phyloP scores from a whole-genome alignment of 1,284 basidiomycete species.

The Boletus sp. region DNA sequence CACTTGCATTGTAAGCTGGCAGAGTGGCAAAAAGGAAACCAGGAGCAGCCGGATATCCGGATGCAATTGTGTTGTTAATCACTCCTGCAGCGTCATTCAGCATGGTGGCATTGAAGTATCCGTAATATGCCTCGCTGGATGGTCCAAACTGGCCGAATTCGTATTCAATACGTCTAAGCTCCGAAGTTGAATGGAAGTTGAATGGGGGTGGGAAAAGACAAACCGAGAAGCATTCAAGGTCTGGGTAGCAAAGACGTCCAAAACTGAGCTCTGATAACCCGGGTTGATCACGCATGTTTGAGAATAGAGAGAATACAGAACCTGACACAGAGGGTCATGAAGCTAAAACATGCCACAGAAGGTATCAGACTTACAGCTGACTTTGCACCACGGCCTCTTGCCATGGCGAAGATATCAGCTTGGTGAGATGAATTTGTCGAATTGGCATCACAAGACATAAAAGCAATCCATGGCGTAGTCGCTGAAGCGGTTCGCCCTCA shows the following conservation, averaged over 20 bases:
- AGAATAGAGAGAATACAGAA: slow-evolving; percentile 73
- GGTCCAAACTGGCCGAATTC: slow-evolving; percentile 53
- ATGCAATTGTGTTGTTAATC: slow-evolving; percentile 49
- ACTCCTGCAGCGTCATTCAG: slow-evolving; percentile 50
- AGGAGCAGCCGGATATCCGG: slow-evolving; percentile 39
- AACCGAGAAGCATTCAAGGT: slow-evolving; percentile 41
- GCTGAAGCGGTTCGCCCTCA: slow-evolving; percentile 38
- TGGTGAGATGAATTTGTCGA: slow-evolving; percentile 56
- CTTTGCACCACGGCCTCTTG: slow-evolving; percentile 70
- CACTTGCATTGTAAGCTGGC: slow-evolving; percentile 62
- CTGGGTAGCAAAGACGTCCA: slow-evolving; percentile 77
- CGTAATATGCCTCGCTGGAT: slow-evolving; percentile 50
- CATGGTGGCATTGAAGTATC: slow-evolving; percentile 53
- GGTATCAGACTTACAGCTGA: slow-evolving; percentile 52
- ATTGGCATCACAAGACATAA: slow-evolving; percentile 78
- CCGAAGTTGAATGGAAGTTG: slow-evolving; percentile 17
- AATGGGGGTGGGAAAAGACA: slow-evolving; percentile 26
- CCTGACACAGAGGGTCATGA: slow-evolving; percentile 36
- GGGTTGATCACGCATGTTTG: slow-evolving; percentile 71
- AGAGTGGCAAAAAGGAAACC: slow-evolving; percentile 69
- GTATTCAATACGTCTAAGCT: slow-evolving; percentile 63
- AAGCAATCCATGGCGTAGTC: slow-evolving; percentile 83
- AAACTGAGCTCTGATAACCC: slow-evolving; percentile 71
- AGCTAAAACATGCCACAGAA: background rate
- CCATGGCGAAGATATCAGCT: slow-evolving; percentile 77